Evolutionary conservation across 306 rosid genomes (phyloP), one percentile per base, ranked within the genome.

Genomic region (Canavalia gladiata): DNA sequence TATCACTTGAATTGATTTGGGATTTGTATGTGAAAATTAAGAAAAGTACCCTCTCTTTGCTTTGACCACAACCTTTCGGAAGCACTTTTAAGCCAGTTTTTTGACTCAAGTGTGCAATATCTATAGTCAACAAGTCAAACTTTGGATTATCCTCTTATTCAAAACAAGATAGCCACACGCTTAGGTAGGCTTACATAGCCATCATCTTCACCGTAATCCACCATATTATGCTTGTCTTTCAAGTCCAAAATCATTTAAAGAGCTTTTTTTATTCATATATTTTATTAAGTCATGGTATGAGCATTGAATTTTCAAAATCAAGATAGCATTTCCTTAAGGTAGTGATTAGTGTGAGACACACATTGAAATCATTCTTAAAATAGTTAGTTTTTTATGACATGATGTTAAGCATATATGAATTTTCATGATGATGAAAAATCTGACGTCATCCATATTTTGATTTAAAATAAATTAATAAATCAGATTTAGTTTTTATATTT

Each of bases 101-200:
- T 88, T 85, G 84, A 86, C 89, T 63, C 28, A 3, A 52, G 58
- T 47, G 3, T 68, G 87, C 58, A 60, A 57, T 42, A 76, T 72
- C 29, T 4, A 55, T 69, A 84, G 84, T 87, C 83, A 84, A 37
- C 49, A 46, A 50, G 77, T 84, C 88, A 82, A 57, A 39, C 72
- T 31, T 62, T 12, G 73, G 57, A 82, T 83, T 72, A 60, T 83
- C 69, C 7, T 52, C 47, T 13, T 12, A 67, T 30, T 82, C 57
- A 41, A 71, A 67, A 56, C 68, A 73, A 59, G 39, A 76, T 59
- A 66, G 57, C 68, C 86, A 86, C 89, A 89, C 89, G 86, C 86
- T 73, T 81, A 81, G 90, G 88, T 89, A 79, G 96, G 93, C 88
- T 81, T 73, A 81, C 82, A 73, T 89, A 52, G 62, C 88, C 76